Percentiles rank a stretch among this genome's conserved stretches.
Evolutionary conservation across 768 basidiomycete species (phyloP).

Genomic region (Leccinum disarticulatum): DNA sequence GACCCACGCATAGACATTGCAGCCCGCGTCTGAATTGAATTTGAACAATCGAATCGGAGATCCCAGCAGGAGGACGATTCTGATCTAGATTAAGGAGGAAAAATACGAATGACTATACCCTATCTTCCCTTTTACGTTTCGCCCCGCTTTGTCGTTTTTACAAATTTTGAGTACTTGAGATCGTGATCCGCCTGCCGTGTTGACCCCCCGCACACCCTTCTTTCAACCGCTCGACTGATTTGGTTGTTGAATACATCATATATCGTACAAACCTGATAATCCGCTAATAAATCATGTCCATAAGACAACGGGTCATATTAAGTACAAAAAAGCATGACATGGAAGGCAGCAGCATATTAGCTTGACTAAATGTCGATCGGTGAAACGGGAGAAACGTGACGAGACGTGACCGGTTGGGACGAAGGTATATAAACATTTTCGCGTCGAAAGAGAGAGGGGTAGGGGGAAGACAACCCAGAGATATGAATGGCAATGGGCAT

Average conservation of each 20-base stretch:
- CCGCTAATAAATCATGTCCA: neutral
- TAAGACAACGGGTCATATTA: neutral
- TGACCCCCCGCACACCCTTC: neutral
- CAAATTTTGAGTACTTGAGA: neutral
- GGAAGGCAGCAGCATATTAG: conserved; percentile 1
- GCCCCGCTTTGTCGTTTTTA: neutral
- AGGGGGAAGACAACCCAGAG: neutral
- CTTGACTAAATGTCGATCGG: neutral
- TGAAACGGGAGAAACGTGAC: neutral
- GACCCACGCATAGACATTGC: neutral
- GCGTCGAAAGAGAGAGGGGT: neutral
- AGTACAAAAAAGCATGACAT: neutral
- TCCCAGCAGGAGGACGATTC: neutral
- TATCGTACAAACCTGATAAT: conserved; percentile 8
- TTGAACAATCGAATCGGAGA: neutral
- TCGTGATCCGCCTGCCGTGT: neutral
- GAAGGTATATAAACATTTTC: conserved; percentile 11
- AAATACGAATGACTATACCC: neutral
- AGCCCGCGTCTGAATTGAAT: neutral
- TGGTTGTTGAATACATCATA: neutral
- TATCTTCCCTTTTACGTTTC: neutral
- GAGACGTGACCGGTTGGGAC: neutral
- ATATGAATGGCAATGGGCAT: neutral
- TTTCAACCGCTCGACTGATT: too few relatives aligned
- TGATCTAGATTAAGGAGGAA: neutral